Evolutionary conservation across 495 filamentous ascomycete genomes (phyloP).

Genomic region (Geopyxis carbonaria): DNA sequence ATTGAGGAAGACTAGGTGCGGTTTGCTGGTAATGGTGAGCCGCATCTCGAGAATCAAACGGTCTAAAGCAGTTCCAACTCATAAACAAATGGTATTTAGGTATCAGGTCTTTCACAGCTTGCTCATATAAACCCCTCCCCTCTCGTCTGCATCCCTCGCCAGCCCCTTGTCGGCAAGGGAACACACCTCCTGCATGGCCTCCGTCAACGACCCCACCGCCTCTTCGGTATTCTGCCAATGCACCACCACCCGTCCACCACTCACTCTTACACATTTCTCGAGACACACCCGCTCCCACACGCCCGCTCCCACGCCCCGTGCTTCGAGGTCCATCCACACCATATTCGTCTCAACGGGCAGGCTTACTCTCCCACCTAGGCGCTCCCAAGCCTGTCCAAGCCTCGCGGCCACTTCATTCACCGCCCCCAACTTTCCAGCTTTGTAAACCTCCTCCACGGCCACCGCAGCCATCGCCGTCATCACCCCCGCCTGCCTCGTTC

Average conservation of each 20-base stretch:
- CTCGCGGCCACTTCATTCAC: constrained; percentile 49
- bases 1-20: too few species aligned
- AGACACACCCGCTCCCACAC: constrained; percentile 35
- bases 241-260: constrained; percentile 39
- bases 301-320: constrained; percentile 28
- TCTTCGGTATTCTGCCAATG: constrained; percentile 47
- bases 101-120: neutral
- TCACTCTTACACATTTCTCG: constrained; percentile 36
- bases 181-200: constrained; percentile 31
- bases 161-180: constrained; percentile 4
- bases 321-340: constrained; percentile 72
- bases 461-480: constrained; percentile 42
- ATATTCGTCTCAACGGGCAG: constrained; percentile 76
- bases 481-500: constrained; percentile 52
- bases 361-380: constrained; percentile 40
- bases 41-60: too few species aligned
- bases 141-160: neutral
- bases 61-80: neutral
- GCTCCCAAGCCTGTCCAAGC: constrained; percentile 46
- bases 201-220: constrained; percentile 33
- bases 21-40: too few species aligned
- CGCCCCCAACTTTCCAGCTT: constrained; percentile 44
- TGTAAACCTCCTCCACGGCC: constrained; percentile 53
- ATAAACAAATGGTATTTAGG: neutral
- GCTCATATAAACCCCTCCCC: neutral